A percentile compares a stretch with the other conserved stretches of the same genome.
phyloP scores from a whole-genome alignment of 768 basidiomycete species.

The Amanita muscaria region DNA sequence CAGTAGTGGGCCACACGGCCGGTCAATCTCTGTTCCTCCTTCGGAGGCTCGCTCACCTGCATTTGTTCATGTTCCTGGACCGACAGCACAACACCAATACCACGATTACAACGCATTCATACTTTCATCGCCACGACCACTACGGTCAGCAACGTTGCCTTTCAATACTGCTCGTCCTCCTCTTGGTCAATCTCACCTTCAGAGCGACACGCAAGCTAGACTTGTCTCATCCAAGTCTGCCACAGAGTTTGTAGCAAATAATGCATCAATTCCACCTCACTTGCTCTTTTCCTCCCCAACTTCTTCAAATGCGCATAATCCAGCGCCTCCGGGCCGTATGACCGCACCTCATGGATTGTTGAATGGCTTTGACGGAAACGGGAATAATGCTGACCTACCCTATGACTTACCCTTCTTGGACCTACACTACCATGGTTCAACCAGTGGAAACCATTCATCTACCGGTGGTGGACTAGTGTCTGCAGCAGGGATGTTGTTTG shows the following conservation, averaged over 20 bases:
- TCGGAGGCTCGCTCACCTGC: constrained; percentile 39
- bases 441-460: neutral
- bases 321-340: constrained; percentile 1
- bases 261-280: constrained; percentile 3
- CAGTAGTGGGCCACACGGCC: constrained; percentile 25
- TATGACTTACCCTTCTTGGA: constrained; percentile 64
- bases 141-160: neutral
- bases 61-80: neutral
- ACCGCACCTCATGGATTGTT: constrained; percentile 2
- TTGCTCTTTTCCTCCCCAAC: constrained; percentile 1
- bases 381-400: constrained; percentile 9
- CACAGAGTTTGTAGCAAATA: neutral
- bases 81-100: constrained; percentile 8
- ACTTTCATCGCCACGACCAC: constrained; percentile 10
- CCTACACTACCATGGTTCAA: constrained; percentile 49
- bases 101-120: constrained; percentile 7
- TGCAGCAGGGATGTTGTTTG: constrained; percentile 13
- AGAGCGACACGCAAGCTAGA: neutral
- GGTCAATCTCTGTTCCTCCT: constrained; percentile 47
- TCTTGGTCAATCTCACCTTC: neutral
- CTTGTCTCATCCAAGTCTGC: neutral
- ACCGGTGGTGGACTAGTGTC: constrained; percentile 12
- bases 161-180: neutral
- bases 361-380: constrained; percentile 21
- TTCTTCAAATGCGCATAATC: neutral